Base-by-base conservation (phyloP, 805 yeast species). In the Ogataea allantospora region DNA sequence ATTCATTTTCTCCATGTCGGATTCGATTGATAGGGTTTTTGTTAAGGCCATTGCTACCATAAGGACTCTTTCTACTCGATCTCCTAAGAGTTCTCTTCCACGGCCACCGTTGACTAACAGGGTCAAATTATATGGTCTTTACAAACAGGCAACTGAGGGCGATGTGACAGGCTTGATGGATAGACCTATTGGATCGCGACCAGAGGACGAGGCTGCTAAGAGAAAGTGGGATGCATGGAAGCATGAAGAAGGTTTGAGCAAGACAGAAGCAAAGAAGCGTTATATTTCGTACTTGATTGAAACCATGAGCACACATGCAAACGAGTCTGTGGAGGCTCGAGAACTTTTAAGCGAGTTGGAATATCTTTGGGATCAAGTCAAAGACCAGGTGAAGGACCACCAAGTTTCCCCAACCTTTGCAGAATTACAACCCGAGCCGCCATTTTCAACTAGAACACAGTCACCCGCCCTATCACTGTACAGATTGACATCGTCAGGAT, bases 61-160 rank as follows among this genome's bases (percentile, higher is more conserved):
- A 37, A 70, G 83, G 44, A 75, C 88, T 2, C 66, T 87, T 28
- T 80, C 91, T 2, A 71, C 83, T 5, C 68, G 81, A 37, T 69
- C 82, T 14, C 76, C 78, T 29, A 69, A 75, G 43, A 80, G 80
- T 11, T 66, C 81, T 7, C 63, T 84, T 19, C 88, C 89, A 0
- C 70, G 89, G 18, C 95, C 95, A 0, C 88, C 93, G 0, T 73
- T 84, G 2, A 82, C 79, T 36, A 75, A 68, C 43, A 60, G 95
- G 22, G 77, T 82, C 41, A 71, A 70, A 46, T 68, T 87, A 4
- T 87, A 87, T 57, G 95, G 95, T 0, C 69, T 87, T 34, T 87
- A 86, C 63, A 88, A 87, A 53, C 96, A 87, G 56, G 89, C 95
- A 2, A 87, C 95, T 5, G 91, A 85, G 60, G 96, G 96, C 6